Evolutionary conservation across 768 basidiomycete species (phyloP), one percentile per base, ranked within the genome.

Genomic region (Suillus sp.): DNA sequence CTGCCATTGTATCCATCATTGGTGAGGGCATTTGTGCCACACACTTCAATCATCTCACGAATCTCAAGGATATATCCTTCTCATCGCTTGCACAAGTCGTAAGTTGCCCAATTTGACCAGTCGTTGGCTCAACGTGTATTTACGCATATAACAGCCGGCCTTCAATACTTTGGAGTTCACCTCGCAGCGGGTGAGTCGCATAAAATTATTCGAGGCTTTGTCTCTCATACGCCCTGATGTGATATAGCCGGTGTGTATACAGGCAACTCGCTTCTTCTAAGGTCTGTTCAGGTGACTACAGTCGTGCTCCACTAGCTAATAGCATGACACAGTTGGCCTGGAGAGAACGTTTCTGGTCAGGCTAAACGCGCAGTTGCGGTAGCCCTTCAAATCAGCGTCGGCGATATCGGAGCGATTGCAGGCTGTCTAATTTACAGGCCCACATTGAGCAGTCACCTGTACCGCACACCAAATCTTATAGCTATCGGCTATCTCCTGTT

Each of bases 331-430:
- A 72, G 82, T 60, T 88, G 87, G 84, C 85, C 86, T 1, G 79
- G 83, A 20, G 87, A 89, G 72, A 88, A 88, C 65, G 85, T 89
- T n/a, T 86, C 86, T 14, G 84, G 83, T 13, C 87, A 88, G 67
- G 88, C 86, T 4, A 88, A 88, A 70, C 81, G 87, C 14, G 86
- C 87, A 0, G 79, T 86, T 2, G 84, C 84, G 1, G 79, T 86
- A 4, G 87, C 84, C 1, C 81, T 85, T 80, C 88, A 88, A 68
- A 87, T 89, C 55, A 84, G 83, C 10, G 81, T 88, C 13, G 86
- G 86, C 14, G 84, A 88, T 65, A 75, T 85, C 40, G 87, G 85
- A 2, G 85, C 86, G 20, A 83, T 87, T 47, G 80, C 81, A 53
- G 86, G 80, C 75, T 79, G 83, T 56, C 74, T 86, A 61, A 77